Evolutionary conservation across 371 early-diverging fungal genomes (phyloP).

Genomic region (Capillidium rhysosporum): DNA sequence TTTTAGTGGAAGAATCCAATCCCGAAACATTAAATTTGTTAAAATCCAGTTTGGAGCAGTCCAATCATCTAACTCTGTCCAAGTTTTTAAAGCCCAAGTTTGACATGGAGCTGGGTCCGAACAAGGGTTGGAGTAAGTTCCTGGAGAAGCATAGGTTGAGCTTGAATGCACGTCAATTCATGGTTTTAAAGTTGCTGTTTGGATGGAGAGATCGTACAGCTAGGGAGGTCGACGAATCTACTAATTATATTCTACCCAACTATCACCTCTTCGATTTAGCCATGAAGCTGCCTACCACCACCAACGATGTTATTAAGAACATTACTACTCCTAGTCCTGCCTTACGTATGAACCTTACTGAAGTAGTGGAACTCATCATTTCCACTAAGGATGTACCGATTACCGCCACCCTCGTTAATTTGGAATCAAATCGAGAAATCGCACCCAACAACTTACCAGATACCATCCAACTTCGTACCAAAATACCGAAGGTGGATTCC

Average conservation of each 20-base stretch:
- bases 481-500: too few species aligned
- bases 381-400: too few species aligned
- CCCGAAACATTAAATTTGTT: slow-evolving; percentile 38
- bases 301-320: slow-evolving; percentile 13
- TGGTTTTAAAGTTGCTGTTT: slow-evolving; percentile 71
- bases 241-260: slow-evolving; percentile 72
- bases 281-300: slow-evolving; percentile 52
- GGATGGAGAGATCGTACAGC: slow-evolving; percentile 82
- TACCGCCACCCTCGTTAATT: too few species aligned
- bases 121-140: slow-evolving; percentile 48
- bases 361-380: too few species aligned
- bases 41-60: slow-evolving; percentile 39
- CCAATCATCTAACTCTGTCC: slow-evolving; percentile 37
- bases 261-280: slow-evolving; percentile 66
- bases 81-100: slow-evolving; percentile 60
- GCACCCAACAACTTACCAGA: too few species aligned
- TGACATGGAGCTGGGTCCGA: slow-evolving; percentile 43
- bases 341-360: too few species aligned
- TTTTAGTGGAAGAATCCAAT: slow-evolving; percentile 33
- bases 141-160: slow-evolving; percentile 39
- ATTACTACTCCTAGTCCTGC: too few species aligned
- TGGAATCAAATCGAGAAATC: too few species aligned
- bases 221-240: slow-evolving; percentile 77
- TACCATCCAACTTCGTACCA: too few species aligned
- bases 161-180: slow-evolving; percentile 27